phyloP scores from a whole-genome alignment of 2,329 filamentous ascomycete species.

The Paracorniculantispora psalliotae region DNA sequence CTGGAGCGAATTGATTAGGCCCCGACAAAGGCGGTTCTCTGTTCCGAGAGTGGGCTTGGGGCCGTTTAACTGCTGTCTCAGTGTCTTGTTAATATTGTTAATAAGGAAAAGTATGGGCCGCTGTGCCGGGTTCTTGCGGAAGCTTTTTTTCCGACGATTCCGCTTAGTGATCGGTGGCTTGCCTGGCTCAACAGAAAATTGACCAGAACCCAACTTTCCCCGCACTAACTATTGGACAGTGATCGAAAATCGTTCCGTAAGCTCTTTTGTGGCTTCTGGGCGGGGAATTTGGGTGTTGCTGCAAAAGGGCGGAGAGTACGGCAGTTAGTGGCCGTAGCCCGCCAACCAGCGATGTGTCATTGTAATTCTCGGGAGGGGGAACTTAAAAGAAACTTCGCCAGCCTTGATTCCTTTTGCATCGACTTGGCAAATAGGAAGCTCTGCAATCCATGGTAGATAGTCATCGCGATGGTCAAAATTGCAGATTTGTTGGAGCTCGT shows the following conservation, averaged over 20 bases:
- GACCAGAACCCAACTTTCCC: neutral
- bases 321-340: neutral
- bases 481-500: neutral
- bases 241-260: too few relatives aligned
- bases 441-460: neutral
- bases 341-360: slow-evolving; percentile 8
- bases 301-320: neutral
- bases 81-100: too few relatives aligned
- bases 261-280: neutral
- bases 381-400: neutral
- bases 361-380: neutral
- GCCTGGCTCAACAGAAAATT: neutral
- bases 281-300: neutral
- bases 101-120: neutral
- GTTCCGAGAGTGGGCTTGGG: slow-evolving; percentile 5
- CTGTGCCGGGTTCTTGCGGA: neutral
- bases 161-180: neutral
- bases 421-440: too few relatives aligned
- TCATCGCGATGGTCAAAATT: neutral
- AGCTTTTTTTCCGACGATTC: neutral
- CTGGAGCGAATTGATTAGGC: neutral
- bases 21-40: neutral
- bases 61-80: neutral
- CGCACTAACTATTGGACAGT: neutral
- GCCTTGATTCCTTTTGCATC: too few relatives aligned